Evolutionary conservation across 805 yeast species (phyloP), one percentile per base, ranked within the genome.

Genomic region (Candida nitratophila): DNA sequence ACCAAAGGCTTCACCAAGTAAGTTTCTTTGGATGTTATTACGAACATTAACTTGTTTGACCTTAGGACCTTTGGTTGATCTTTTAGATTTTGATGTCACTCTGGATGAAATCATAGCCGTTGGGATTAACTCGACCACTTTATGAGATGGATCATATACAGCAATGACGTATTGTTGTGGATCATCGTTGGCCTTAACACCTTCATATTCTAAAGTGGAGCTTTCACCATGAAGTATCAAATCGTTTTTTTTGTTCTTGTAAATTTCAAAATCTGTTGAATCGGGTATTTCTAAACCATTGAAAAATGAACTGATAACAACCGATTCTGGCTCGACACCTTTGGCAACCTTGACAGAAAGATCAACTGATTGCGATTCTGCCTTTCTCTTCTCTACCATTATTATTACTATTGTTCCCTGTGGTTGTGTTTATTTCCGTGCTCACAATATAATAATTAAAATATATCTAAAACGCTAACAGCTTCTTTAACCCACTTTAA

Each of bases 1-100:
- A 74, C 99, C 99, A 55, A 93, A 93, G 3, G 93, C 95, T 65
- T 88, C 91, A 58, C 99, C 99, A 58, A 93, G 74, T 2, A 87
- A 84, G 45, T 78, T 86, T 61, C 97, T 77, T 65, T 86, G 87
- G 16, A 71, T 68, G 46, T 74, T 68, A 53, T 73, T 65, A 48
- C 69, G 65, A 33, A 68, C 66, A 30, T 76, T 76, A 9, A 68
- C 64, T 60, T 78, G 84, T 64, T 76, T 79, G 45, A 86, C 71
- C 34, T 42, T 47, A 20, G 93, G 93, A 7, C 87, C 86, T 39
- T 68, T 68, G 48, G 71, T 70, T 38, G 65, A 65, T 54, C 81
- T 76, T 52, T 73, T 75, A 3, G 79, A 68, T 57, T 79, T 78
- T 16, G 93, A 77, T 1, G 81, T 71, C 35, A 85, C 83, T 45